Conservation (phyloP, 805 yeast species). For the Maudiozyma barnettii region DNA sequence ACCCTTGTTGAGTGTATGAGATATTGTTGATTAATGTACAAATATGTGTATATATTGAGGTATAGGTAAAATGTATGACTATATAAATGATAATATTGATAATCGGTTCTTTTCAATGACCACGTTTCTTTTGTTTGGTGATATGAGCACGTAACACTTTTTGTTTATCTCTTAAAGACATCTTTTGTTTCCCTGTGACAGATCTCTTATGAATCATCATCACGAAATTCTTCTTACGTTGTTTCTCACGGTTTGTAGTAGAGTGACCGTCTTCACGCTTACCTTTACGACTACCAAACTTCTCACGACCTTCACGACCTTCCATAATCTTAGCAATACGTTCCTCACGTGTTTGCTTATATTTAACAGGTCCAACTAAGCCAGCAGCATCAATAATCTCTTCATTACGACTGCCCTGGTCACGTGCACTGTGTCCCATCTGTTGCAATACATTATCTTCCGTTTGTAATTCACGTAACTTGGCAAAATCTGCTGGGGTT, state of each 20-base stretch:
- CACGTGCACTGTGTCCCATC: conserved; percentile 40
- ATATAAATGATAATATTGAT: no score
- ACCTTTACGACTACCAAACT: conserved; percentile 82
- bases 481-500: conserved; percentile 97
- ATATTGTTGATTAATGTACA: background rate
- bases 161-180: conserved; percentile 86
- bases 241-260: conserved; percentile 93
- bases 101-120: conserved; percentile 22
- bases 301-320: conserved; percentile 89
- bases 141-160: conserved; percentile 78
- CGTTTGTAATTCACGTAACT: conserved; percentile 74
- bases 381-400: conserved; percentile 74
- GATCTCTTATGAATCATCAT: conserved; percentile 96
- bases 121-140: conserved; percentile 83
- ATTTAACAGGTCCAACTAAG: conserved; percentile 63
- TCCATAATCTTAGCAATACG: conserved; percentile 78
- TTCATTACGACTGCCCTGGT: conserved; percentile 40
- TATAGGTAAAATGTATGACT: background rate
- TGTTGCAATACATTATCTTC: conserved; percentile 80
- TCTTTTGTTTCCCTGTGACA: conserved; percentile 87
- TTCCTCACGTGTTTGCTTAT: conserved; percentile 84
- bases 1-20: no score
- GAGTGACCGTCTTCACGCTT: conserved; percentile 68
- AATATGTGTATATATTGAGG: background rate
- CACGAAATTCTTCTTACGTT: conserved; percentile 95